phyloP scores from a whole-genome alignment of 805 yeast species.

The Starmerella davenportii region DNA sequence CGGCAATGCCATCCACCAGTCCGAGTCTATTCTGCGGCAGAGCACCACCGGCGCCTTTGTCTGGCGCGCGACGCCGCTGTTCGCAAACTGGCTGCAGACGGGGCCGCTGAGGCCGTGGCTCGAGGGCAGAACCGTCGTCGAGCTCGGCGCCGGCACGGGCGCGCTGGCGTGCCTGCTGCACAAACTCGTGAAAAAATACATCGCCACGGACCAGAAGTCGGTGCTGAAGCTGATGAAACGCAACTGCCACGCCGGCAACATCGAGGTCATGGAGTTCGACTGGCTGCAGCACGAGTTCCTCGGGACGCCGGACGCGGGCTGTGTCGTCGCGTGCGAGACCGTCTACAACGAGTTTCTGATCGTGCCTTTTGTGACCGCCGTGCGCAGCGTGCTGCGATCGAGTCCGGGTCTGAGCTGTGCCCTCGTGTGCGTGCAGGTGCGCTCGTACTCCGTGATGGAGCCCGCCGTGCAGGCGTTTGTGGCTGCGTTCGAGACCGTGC shows the following conservation, averaged over 20 bases:
- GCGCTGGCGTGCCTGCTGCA: conserved; percentile 13
- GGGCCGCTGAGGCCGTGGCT: neutral
- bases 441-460: conserved; percentile 8
- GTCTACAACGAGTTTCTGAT: conserved; percentile 15
- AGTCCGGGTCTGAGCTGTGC: neutral
- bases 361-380: conserved; percentile 11
- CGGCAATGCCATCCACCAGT: conserved; percentile 5
- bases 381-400: conserved; percentile 6
- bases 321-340: conserved; percentile 16
- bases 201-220: conserved; percentile 17
- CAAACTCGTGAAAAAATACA: neutral
- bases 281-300: conserved; percentile 16
- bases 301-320: conserved; percentile 1
- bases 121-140: conserved; percentile 6
- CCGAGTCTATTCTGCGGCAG: conserved; percentile 1
- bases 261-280: conserved; percentile 12
- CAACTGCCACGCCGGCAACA: conserved; percentile 8
- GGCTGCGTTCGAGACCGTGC: neutral
- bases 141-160: conserved; percentile 18
- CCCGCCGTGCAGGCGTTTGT: conserved; percentile 4
- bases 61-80: conserved; percentile 13
- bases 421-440: conserved; percentile 9
- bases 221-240: conserved; percentile 11
- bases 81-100: conserved; percentile 8
- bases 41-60: conserved; percentile 17